Conservation (phyloP, 768 basidiomycete species). For the Boletus huronensis region DNA sequence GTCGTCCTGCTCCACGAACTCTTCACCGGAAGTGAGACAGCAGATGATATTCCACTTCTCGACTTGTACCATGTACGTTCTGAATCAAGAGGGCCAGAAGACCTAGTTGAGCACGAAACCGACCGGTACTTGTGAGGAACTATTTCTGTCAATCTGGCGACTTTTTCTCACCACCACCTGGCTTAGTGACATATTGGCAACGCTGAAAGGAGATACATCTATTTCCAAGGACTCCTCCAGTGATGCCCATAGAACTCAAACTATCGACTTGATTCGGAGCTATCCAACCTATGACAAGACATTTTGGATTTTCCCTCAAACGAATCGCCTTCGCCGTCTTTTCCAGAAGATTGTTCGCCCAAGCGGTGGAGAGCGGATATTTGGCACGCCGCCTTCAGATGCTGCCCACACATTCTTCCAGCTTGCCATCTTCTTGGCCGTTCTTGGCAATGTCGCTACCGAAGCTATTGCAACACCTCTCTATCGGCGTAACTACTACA, state of each 20-base stretch:
- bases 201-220: slow-evolving; percentile 51
- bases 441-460: slow-evolving; percentile 78
- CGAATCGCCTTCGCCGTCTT: slow-evolving; percentile 62
- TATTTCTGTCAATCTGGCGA: background rate
- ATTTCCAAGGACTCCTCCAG: slow-evolving; percentile 49
- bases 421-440: slow-evolving; percentile 64
- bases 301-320: slow-evolving; percentile 86
- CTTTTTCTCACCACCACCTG: slow-evolving; percentile 2
- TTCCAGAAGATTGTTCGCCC: slow-evolving; percentile 86
- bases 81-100: slow-evolving; percentile 28
- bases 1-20: slow-evolving; percentile 59
- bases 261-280: slow-evolving; percentile 82
- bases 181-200: slow-evolving; percentile 63
- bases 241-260: slow-evolving; percentile 66
- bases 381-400: slow-evolving; percentile 67
- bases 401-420: slow-evolving; percentile 72
- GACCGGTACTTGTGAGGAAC: slow-evolving; percentile 67
- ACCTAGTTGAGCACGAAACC: slow-evolving; percentile 53
- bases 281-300: slow-evolving; percentile 89
- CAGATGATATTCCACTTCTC: slow-evolving; percentile 56
- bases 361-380: slow-evolving; percentile 81
- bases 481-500: slow-evolving; percentile 74
- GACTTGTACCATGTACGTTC: slow-evolving; percentile 43
- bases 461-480: slow-evolving; percentile 81
- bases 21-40: slow-evolving; percentile 54